A percentile compares a stretch with the other conserved stretches of the same genome.
phyloP scores from a whole-genome alignment of 352 stramenopile species.

The Pythium periplocum region DNA sequence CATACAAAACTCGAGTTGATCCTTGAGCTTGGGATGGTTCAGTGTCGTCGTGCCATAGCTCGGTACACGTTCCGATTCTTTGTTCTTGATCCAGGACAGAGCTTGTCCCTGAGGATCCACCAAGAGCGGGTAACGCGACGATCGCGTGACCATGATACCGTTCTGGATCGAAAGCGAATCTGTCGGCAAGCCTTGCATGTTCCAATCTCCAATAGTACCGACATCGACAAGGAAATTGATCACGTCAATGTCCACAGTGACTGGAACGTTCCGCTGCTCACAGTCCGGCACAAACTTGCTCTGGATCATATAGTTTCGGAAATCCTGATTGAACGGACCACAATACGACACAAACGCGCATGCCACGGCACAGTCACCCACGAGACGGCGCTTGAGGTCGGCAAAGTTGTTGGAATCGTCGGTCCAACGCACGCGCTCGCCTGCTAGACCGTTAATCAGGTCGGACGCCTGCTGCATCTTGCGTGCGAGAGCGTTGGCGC shows the following conservation, averaged over 20 bases:
- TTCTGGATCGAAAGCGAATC: constrained; percentile 98
- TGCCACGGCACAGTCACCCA: constrained; percentile 96
- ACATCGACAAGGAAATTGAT: constrained; percentile 98
- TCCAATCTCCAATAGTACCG: constrained; percentile 97
- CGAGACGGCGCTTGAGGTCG: constrained; percentile 93
- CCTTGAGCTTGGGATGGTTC: constrained; percentile 96
- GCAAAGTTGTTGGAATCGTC: constrained; percentile 98
- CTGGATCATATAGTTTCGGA: constrained; percentile 95
- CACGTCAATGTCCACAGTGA: constrained; percentile 94
- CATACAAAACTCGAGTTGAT: constrained; percentile 98
- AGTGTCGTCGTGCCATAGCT: constrained; percentile 93
- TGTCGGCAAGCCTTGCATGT: constrained; percentile 96
- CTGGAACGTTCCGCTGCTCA: constrained; percentile 86
- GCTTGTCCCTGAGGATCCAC: constrained; percentile 98
- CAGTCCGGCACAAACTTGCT: constrained; percentile 96
- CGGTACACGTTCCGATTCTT: constrained; percentile 92
- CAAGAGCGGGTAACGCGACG: constrained; percentile 93
- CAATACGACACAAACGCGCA: constrained; percentile 98
- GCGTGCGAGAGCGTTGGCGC: constrained; percentile 90
- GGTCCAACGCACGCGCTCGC: constrained; percentile 95
- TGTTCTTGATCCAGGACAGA: constrained; percentile 97
- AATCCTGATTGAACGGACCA: constrained; percentile 98
- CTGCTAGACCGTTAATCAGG: constrained; percentile 95
- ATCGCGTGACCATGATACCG: constrained; percentile 97
- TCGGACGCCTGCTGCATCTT: constrained; percentile 98